Evolutionary conservation across 2,329 filamentous ascomycete species (phyloP).

Genomic region (Ascomycota sp.): DNA sequence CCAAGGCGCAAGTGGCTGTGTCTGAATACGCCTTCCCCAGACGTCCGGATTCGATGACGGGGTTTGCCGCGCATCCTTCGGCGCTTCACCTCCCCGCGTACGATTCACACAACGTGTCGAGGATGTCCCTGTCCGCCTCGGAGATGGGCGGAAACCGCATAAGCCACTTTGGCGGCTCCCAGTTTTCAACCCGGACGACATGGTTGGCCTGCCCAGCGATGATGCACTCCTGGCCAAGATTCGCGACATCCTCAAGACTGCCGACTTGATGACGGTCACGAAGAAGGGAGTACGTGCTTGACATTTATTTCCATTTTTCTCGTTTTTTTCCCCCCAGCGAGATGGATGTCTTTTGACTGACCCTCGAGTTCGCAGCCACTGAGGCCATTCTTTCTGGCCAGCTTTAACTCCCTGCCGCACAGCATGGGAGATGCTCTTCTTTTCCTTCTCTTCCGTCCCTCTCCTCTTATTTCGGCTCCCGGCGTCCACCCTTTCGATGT

Average conservation of each 20-base stretch:
- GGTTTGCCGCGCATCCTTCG: slow-evolving; percentile 16
- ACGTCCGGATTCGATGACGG: slow-evolving; percentile 34
- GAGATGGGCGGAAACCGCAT: slow-evolving; percentile 40
- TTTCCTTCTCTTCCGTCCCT: neutral
- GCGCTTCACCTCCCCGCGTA: slow-evolving; percentile 30
- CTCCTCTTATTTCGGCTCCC: neutral
- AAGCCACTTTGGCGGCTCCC: slow-evolving; percentile 39
- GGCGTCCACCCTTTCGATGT: too few species aligned
- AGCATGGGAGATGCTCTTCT: neutral
- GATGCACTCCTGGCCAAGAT: slow-evolving; percentile 87
- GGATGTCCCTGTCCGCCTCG: slow-evolving; percentile 63
- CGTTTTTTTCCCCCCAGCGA: too few species aligned
- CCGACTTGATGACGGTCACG: slow-evolving; percentile 91
- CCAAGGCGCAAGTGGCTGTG: slow-evolving; percentile 46
- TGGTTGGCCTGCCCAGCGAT: slow-evolving; percentile 63
- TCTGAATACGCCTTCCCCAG: slow-evolving; percentile 52
- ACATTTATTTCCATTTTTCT: too few species aligned
- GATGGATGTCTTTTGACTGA: neutral
- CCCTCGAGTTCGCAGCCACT: slow-evolving; percentile 31
- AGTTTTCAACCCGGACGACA: slow-evolving; percentile 44
- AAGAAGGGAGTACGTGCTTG: slow-evolving; percentile 69
- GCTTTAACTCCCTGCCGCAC: slow-evolving; percentile 14
- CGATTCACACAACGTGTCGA: slow-evolving; percentile 29
- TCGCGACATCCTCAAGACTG: slow-evolving; percentile 73
- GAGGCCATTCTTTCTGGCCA: slow-evolving; percentile 63